phyloP scores from a whole-genome alignment of 1,139 yeast genomes.

The Saccharomyces hybrid region DNA sequence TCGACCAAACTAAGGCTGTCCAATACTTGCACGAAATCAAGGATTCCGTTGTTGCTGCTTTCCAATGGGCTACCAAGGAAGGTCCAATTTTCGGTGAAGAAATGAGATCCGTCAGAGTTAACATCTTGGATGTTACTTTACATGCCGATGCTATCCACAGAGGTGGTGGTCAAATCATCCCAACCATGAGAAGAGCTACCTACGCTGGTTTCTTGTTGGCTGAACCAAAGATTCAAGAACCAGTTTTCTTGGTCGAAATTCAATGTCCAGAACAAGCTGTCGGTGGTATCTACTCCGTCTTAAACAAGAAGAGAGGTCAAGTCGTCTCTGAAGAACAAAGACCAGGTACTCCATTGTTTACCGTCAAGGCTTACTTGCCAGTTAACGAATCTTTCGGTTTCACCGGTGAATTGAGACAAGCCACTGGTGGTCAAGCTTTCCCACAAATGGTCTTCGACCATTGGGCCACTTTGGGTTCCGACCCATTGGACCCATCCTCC shows the following conservation, averaged over 20 bases:
- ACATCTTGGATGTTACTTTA: slow-evolving; percentile 97
- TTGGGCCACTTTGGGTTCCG: slow-evolving; percentile 88
- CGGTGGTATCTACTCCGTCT: slow-evolving; percentile 99
- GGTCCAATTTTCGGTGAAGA: slow-evolving; percentile 98
- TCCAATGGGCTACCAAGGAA: slow-evolving; percentile 99
- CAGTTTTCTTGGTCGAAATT: slow-evolving; percentile 97
- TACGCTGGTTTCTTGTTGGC: slow-evolving; percentile 97
- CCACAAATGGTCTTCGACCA: slow-evolving; percentile 99
- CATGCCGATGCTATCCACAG: slow-evolving; percentile 99
- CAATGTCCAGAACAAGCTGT: slow-evolving; percentile 99
- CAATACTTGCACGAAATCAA: slow-evolving; percentile 98
- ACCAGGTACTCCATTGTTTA: slow-evolving; percentile 99
- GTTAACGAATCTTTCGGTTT: slow-evolving; percentile 99
- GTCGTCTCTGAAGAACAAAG: slow-evolving; percentile 98
- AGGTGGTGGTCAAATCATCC: slow-evolving; percentile 99
- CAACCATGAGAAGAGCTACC: slow-evolving; percentile 99
- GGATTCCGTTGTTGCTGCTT: slow-evolving; percentile 99
- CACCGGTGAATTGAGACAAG: slow-evolving; percentile 99
- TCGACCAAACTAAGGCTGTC: slow-evolving; percentile 99
- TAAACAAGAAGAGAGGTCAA: slow-evolving; percentile 99
- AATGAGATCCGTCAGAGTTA: slow-evolving; percentile 92
- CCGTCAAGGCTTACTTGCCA: slow-evolving; percentile 98
- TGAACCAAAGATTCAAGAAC: slow-evolving; percentile 98
- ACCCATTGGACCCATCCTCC: slow-evolving; percentile 83
- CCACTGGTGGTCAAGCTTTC: slow-evolving; percentile 99